phyloP scores from a whole-genome alignment of 345 rosid genomes.

The Gynandropsis gynandra region DNA sequence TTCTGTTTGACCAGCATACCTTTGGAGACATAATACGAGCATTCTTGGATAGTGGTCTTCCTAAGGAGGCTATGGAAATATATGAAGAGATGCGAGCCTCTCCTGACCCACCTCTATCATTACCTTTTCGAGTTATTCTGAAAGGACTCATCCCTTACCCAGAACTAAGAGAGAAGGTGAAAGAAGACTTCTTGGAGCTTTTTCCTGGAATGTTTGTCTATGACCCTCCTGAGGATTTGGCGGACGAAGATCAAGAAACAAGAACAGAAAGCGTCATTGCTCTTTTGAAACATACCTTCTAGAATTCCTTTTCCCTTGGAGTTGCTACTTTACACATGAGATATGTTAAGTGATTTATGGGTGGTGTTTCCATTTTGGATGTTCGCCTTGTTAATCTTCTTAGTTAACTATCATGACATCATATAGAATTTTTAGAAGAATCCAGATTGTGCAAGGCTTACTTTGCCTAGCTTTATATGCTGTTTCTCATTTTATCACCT shows the following conservation, averaged over 20 bases:
- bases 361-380: no score
- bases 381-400: no score
- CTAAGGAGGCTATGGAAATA: slow-evolving; percentile 66
- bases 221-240: slow-evolving; percentile 79
- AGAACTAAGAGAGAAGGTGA: slow-evolving; percentile 71
- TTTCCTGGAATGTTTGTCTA: slow-evolving; percentile 84
- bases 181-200: slow-evolving; percentile 82
- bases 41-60: slow-evolving; percentile 57
- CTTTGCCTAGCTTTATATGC: no score
- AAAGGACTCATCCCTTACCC: slow-evolving; percentile 85
- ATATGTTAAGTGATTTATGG: no score
- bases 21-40: slow-evolving; percentile 80
- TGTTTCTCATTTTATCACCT: no score
- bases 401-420: no score
- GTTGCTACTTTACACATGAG: no score
- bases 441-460: no score
- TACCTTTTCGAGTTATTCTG: slow-evolving; percentile 83
- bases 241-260: slow-evolving; percentile 39
- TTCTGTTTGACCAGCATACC: slow-evolving; percentile 83
- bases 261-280: slow-evolving; percentile 31
- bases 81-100: slow-evolving; percentile 84
- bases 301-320: no score
- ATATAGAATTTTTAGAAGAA: no score
- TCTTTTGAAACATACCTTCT: background rate
- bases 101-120: slow-evolving; percentile 73